Conservation (phyloP, 176 grass and related monocot species). For the Carex parvula region DNA sequence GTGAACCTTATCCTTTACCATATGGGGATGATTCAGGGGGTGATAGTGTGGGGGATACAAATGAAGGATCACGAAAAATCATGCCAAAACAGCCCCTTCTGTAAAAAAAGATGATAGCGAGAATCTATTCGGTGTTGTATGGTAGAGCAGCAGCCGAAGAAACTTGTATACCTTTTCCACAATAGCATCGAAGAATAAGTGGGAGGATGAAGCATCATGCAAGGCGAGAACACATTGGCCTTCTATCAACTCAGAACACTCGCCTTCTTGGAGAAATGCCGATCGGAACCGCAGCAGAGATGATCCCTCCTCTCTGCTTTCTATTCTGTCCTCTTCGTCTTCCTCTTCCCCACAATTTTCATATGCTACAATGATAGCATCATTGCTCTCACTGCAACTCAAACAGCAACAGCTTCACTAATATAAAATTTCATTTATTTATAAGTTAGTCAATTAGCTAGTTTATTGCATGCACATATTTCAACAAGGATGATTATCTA, state of each 20-base stretch:
- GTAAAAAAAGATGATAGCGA: not conserved
- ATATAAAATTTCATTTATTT: not conserved
- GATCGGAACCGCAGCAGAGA: slow-evolving; percentile 35
- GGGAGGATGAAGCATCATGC: slow-evolving; percentile 14
- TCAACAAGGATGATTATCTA: slow-evolving; percentile 5
- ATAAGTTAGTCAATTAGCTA: not conserved
- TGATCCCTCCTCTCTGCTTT: slow-evolving; percentile 27
- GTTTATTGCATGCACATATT: not conserved
- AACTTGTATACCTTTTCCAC: slow-evolving; percentile 36
- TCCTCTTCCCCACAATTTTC: slow-evolving; percentile 17
- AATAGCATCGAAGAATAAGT: slow-evolving; percentile 41
- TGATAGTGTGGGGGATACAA: not conserved
- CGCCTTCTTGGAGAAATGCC: slow-evolving; percentile 23
- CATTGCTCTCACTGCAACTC: slow-evolving; percentile 13
- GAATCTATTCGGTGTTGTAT: not conserved
- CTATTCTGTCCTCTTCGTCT: slow-evolving; percentile 29
- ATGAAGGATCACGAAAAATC: not conserved
- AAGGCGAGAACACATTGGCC: slow-evolving; percentile 37
- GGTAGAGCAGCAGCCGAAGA: not conserved
- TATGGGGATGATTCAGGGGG: not conserved
- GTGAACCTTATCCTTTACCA: not conserved
- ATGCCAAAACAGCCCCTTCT: not conserved
- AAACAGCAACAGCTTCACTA: not conserved
- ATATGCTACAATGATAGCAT: slow-evolving; percentile 21
- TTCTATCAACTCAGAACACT: slow-evolving; percentile 35